Evolutionary conservation across 129 eudicot genomes (phyloP), one percentile per base, ranked within the genome.

Genomic region (Oenanthe sinensis): DNA sequence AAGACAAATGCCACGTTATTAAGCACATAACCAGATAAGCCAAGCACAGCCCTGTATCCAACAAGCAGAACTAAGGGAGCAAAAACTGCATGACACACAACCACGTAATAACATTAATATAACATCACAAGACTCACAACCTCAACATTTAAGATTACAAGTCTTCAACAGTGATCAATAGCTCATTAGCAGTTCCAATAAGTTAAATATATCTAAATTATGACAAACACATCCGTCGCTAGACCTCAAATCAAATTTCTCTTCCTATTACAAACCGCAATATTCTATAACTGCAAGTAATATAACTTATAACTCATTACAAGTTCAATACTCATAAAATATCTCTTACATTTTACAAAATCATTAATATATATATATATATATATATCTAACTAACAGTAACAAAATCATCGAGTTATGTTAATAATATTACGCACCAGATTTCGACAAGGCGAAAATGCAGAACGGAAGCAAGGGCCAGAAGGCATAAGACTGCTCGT

Each of bases 401-500:
- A 52, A 52, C 6, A 16, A 52, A 1, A 52, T 14, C n/a, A 52
- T 33, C 36, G 36, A 33, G 36, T 33, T 0, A 33, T 33, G 36
- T 33, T 33, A 33, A 33, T 19, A 17, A 52, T 3, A 13, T 6
- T 73, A 78, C 52, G 37, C 20, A 91, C 98, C 94, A 84, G 92
- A 77, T 63, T 65, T 81, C 4, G 97, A 90, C 8, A 91, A 8
- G 2, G 86, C 36, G 2, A 82, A 83, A 43, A 91, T 87, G 83
- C 85, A 86, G 26, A 90, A 62, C 10, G 97, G 98, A 62, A 90
- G 85, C 10, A 91, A 81, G 6, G 98, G 97, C 77, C 92, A 82
- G 83, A 95, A 95, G 70, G 98, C 98, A 68, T 90, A 91, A 62
- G 89, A 36, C 85, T 95, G 98, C 71, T 91, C 98, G 78, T 95